Evolutionary conservation across 345 rosid species (phyloP).

Genomic region (Bruguiera sexangula): DNA sequence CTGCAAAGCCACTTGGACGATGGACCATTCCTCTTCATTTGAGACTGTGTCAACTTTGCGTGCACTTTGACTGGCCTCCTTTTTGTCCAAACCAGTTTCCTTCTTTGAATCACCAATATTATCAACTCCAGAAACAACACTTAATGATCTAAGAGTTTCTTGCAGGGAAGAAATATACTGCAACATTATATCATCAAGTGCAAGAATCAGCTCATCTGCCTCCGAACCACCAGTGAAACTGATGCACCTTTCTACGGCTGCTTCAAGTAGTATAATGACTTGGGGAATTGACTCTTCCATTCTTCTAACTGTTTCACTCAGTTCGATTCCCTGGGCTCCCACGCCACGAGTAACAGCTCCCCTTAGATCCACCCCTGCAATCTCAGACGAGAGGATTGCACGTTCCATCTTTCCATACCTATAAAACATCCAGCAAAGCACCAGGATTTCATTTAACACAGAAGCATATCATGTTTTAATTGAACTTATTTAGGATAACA

Average conservation of each 20-base stretch:
- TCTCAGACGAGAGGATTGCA: slow-evolving; percentile 82
- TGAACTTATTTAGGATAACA: too few species aligned
- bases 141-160: slow-evolving; percentile 89
- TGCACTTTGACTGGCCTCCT: slow-evolving; percentile 56
- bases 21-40: slow-evolving; percentile 98
- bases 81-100: slow-evolving; percentile 56
- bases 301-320: slow-evolving; percentile 94
- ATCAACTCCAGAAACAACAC: slow-evolving; percentile 90
- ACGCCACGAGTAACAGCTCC: slow-evolving; percentile 97
- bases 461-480: background rate
- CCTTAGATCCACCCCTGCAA: slow-evolving; percentile 88
- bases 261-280: slow-evolving; percentile 88
- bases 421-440: slow-evolving; percentile 8
- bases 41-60: slow-evolving; percentile 66
- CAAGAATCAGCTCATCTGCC: slow-evolving; percentile 90
- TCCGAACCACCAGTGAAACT: slow-evolving; percentile 95
- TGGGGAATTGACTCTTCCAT: slow-evolving; percentile 99
- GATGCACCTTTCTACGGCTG: slow-evolving; percentile 92
- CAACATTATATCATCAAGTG: slow-evolving; percentile 85
- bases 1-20: slow-evolving; percentile 93
- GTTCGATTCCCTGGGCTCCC: slow-evolving; percentile 98
- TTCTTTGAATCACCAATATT: slow-evolving; percentile 51
- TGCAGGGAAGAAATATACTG: slow-evolving; percentile 86
- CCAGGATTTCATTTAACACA: background rate
- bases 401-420: slow-evolving; percentile 98